Percentiles rank a stretch among this genome's conserved stretches.
phyloP scores from a whole-genome alignment of 345 rosid genomes.

The Citrus reticulata region DNA sequence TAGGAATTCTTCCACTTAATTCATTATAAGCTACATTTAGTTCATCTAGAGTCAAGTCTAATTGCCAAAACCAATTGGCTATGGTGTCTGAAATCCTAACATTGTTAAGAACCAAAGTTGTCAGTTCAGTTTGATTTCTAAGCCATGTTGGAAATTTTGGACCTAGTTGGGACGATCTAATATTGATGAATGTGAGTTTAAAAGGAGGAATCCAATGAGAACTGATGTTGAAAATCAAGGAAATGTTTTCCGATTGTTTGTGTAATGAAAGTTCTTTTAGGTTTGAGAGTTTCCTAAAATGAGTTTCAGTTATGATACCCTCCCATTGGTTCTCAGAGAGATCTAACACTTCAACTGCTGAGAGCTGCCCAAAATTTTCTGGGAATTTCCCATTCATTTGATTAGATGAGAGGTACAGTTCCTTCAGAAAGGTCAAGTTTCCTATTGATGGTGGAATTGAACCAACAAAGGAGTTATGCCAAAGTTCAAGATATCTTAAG shows the following conservation, averaged over 20 bases:
- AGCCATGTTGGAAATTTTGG: conserved; percentile 38
- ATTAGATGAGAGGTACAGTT: conserved; percentile 16
- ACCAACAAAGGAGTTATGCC: conserved; percentile 20
- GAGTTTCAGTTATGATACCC: conserved; percentile 27
- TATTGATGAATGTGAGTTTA: conserved; percentile 14
- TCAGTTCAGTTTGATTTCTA: conserved; percentile 21
- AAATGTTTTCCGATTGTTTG: conserved; percentile 2
- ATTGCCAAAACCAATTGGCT: conserved; percentile 33
- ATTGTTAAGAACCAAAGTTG: conserved; percentile 6
- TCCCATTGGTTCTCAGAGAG: conserved; percentile 19
- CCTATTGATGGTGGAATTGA: conserved; percentile 31
- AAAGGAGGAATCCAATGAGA: conserved; percentile 35
- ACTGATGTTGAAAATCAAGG: conserved; percentile 27
- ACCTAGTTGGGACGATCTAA: conserved; percentile 27
- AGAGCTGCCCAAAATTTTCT: conserved; percentile 23
- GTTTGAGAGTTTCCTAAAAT: conserved; percentile 22
- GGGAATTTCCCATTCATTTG: conserved; percentile 28
- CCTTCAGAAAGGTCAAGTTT: conserved; percentile 11
- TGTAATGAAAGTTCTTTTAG: conserved; percentile 8
- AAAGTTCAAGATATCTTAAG: conserved; percentile 14
- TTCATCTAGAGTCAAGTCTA: background rate
- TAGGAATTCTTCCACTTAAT: conserved; percentile 14
- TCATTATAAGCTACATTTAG: conserved; percentile 15
- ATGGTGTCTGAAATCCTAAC: conserved; percentile 21
- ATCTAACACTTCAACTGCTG: conserved; percentile 7